phyloP scores from a whole-genome alignment of 805 yeast species.

The Scheffersomyces lignosus region DNA sequence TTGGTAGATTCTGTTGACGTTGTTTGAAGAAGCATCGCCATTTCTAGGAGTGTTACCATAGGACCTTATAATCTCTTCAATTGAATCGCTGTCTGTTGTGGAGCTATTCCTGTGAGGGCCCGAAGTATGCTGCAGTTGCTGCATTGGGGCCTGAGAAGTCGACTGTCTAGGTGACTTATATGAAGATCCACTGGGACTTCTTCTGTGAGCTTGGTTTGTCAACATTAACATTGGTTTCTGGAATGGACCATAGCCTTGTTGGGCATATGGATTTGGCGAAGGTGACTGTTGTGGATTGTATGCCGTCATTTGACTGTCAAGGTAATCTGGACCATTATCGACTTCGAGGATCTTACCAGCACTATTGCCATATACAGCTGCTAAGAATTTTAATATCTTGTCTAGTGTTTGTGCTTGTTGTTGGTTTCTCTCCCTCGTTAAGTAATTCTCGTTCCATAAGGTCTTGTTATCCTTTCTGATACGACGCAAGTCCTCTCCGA shows the following conservation, averaged over 20 bases:
- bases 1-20: constrained; percentile 30
- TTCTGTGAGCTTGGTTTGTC: constrained; percentile 36
- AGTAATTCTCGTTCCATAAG: constrained; percentile 85
- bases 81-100: constrained; percentile 6
- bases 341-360: constrained; percentile 50
- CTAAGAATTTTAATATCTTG: constrained; percentile 81
- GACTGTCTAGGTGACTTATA: constrained; percentile 5
- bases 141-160: too few relatives aligned
- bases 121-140: too few relatives aligned
- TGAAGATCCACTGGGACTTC: constrained; percentile 11
- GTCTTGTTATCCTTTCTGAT: constrained; percentile 85
- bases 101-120: constrained; percentile 3
- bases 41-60: constrained; percentile 19
- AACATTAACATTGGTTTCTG: constrained; percentile 41
- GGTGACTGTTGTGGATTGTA: constrained; percentile 12
- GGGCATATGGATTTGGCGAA: constrained; percentile 6
- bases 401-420: constrained; percentile 86
- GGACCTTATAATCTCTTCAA: constrained; percentile 32
- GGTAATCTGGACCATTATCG: constrained; percentile 15
- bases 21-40: constrained; percentile 8
- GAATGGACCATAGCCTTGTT: constrained; percentile 17
- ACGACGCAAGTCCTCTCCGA: constrained; percentile 81
- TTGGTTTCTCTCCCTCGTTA: constrained; percentile 81
- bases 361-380: constrained; percentile 70
- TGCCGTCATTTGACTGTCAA: constrained; percentile 20